Evolutionary conservation across 192 early-diverging fungal genomes (phyloP).

Genomic region (Coemansia sp.): DNA sequence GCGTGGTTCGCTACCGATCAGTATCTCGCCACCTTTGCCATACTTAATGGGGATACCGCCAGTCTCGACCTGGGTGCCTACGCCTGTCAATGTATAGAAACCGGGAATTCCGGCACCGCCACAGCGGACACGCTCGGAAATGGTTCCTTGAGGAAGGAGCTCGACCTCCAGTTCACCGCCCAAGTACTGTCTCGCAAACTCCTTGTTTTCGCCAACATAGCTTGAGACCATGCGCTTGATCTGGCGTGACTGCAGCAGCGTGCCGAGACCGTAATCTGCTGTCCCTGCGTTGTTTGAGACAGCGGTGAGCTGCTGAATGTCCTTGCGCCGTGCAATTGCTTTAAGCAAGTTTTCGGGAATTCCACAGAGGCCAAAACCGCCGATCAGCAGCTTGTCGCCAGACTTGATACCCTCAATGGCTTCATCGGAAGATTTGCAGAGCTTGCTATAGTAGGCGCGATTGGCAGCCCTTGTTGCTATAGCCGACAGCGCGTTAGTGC

Average conservation of each 20-base stretch:
- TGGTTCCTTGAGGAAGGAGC: slow-evolving; percentile 73
- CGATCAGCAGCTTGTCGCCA: slow-evolving; percentile 63
- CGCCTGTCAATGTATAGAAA: slow-evolving; percentile 70
- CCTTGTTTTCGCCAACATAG: slow-evolving; percentile 80
- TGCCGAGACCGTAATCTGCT: slow-evolving; percentile 68
- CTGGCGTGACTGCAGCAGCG: slow-evolving; percentile 65
- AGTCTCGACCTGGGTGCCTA: slow-evolving; percentile 67
- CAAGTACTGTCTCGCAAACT: slow-evolving; percentile 79
- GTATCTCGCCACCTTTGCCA: slow-evolving; percentile 40
- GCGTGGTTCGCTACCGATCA: slow-evolving; percentile 61
- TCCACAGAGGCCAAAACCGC: slow-evolving; percentile 74
- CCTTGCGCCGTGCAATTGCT: slow-evolving; percentile 60
- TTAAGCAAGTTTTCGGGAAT: slow-evolving; percentile 77
- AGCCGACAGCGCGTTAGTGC: slow-evolving; percentile 26
- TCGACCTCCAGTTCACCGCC: slow-evolving; percentile 79
- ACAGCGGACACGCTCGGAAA: slow-evolving; percentile 74
- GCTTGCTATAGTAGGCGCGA: slow-evolving; percentile 55
- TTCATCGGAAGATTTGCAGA: slow-evolving; percentile 58
- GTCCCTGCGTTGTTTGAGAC: slow-evolving; percentile 81
- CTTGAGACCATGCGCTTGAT: slow-evolving; percentile 78
- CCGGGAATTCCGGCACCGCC: slow-evolving; percentile 73
- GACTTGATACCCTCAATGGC: slow-evolving; percentile 63
- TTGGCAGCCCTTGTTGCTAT: slow-evolving; percentile 14
- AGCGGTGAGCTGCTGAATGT: slow-evolving; percentile 66
- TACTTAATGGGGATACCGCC: slow-evolving; percentile 79